phyloP scores from a whole-genome alignment of 768 basidiomycete species.

The Auricularia cornea region DNA sequence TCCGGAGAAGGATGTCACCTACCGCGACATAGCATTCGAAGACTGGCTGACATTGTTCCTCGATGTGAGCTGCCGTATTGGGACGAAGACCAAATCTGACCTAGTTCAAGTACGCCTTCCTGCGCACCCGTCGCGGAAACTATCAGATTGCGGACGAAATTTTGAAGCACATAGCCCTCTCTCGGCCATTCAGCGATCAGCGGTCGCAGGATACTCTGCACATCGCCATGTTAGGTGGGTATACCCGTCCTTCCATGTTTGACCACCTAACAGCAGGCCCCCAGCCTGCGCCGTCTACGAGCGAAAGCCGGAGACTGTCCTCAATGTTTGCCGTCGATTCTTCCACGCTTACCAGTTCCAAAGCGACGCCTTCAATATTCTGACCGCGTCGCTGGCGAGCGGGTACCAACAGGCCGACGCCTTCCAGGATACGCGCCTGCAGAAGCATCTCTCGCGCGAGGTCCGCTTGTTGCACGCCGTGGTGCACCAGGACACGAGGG shows the following conservation, averaged over 20 bases:
- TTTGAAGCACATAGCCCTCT: constrained; percentile 62
- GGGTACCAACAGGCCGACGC: constrained; percentile 64
- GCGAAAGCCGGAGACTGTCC: constrained; percentile 46
- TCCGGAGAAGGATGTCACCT: constrained; percentile 46
- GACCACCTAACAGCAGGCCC: background rate
- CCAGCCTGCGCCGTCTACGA: constrained; percentile 67
- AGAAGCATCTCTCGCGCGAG: constrained; percentile 80
- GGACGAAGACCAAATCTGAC: background rate
- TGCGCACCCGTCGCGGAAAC: constrained; percentile 53
- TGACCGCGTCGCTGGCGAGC: constrained; percentile 63
- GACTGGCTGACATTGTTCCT: constrained; percentile 82
- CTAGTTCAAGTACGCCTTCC: constrained; percentile 58
- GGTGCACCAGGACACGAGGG: constrained; percentile 53
- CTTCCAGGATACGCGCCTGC: constrained; percentile 68
- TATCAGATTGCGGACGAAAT: constrained; percentile 66
- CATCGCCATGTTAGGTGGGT: constrained; percentile 67
- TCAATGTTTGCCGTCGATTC: constrained; percentile 71
- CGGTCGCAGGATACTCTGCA: constrained; percentile 63
- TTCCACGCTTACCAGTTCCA: constrained; percentile 75
- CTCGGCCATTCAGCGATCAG: constrained; percentile 61
- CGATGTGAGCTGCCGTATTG: constrained; percentile 45
- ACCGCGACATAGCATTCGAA: constrained; percentile 74
- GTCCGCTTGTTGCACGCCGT: constrained; percentile 61
- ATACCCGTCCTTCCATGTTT: background rate
- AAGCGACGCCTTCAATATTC: constrained; percentile 74